Base-by-base conservation (phyloP, 2,329 filamentous ascomycete species). In the Alternaria ethzedia region DNA sequence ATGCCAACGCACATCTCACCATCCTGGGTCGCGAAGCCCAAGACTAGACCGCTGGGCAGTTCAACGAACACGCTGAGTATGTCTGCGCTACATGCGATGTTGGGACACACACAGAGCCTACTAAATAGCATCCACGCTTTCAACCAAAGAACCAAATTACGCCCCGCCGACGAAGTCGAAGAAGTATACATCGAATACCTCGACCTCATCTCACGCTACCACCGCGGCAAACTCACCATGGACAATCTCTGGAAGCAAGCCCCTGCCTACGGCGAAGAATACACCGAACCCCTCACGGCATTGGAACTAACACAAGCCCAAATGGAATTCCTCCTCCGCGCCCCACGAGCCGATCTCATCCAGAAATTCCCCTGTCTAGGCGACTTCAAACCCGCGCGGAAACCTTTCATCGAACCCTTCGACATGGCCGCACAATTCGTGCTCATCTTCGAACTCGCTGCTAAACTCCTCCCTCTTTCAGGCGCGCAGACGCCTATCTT, bases 91-190 rank as follows among this genome's bases (percentile, higher is more conserved):
- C 59, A 64, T 3, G 55, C 65, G 15, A 32, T 72, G 44, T 57
- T 68, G 26, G 54, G 57, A 52, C 70, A 70, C 56, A 63, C 75
- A 45, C 72, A 77, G 49, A 67, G 66, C 6, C 56, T 70, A 0
- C 65, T 72, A n/a, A 72, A 73, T 25, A 68, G 73, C n/a, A 62
- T 72, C 12, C 60, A 75, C n/a, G 62, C 66, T 2, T 74, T 78
- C 54, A 64, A 74, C 28, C 70, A 74, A 41, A 60, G 54, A 9
- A 55, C 70, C 12, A 63, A 73, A 15, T 15, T 64, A 6, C 54
- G 61, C 0, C 60, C 66, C 3, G 45, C 41, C 6, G 61, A 66
- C 6, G 69, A 76, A 26, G 20, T 63, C 17, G 61, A 70, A 6
- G 56, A 68, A n/a, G 57, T 64, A 10, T 46, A 58, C 6, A 21